A percentile compares a stretch with the other conserved stretches of the same genome.
Conservation (phyloP, 768 basidiomycete species). For the Amylocystis lapponica region DNA sequence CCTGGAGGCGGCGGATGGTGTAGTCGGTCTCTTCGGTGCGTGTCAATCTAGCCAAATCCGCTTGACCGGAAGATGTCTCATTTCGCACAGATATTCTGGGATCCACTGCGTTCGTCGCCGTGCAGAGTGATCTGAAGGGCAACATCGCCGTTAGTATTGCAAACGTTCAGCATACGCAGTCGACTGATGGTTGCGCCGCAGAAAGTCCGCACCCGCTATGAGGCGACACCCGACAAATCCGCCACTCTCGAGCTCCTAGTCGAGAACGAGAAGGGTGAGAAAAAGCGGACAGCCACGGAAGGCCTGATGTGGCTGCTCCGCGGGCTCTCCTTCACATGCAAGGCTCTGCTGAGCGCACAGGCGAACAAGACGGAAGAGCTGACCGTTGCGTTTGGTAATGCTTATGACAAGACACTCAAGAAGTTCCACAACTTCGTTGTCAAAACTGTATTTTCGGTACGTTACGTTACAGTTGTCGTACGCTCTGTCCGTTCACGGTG, state of each 20-base stretch:
- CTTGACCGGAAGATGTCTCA: background rate
- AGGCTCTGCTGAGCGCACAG: conserved; percentile 69
- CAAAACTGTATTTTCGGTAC: conserved; percentile 46
- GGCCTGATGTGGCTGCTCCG: conserved; percentile 93
- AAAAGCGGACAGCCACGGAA: conserved; percentile 85
- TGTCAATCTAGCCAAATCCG: background rate
- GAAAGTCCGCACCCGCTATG: conserved; percentile 88
- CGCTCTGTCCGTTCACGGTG: background rate
- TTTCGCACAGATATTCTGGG: conserved; percentile 68
- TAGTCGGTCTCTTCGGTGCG: conserved; percentile 88
- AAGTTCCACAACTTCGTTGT: conserved; percentile 78
- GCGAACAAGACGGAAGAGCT: conserved; percentile 61
- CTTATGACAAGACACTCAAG: conserved; percentile 81
- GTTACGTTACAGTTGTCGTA: no score
- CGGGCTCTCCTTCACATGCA: conserved; percentile 85
- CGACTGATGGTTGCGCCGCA: conserved; percentile 24
- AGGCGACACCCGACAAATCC: conserved; percentile 57
- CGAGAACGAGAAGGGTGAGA: conserved; percentile 77
- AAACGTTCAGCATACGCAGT: background rate
- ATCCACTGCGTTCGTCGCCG: conserved; percentile 74
- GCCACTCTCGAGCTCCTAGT: conserved; percentile 81
- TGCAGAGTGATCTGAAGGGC: conserved; percentile 82
- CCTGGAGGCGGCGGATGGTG: conserved; percentile 81
- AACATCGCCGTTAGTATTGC: conserved; percentile 73
- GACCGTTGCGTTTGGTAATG: conserved; percentile 63